Base-by-base conservation (phyloP, 164 flowering plant species). In the Taxillus chinensis region DNA sequence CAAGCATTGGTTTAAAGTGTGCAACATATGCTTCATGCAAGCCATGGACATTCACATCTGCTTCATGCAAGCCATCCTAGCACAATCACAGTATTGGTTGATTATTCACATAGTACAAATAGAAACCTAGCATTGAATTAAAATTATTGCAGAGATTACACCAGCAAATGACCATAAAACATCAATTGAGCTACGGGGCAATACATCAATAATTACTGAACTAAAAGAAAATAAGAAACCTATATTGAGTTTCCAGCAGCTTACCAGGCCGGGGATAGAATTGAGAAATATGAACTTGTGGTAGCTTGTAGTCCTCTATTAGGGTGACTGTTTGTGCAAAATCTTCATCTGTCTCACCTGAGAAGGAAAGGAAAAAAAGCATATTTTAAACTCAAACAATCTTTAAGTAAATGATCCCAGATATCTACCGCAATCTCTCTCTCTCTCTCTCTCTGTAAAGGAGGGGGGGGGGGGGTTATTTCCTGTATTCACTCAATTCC, bases 271-370 rank as follows among this genome's bases (percentile, higher is more conserved):
- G 81, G 55, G 99, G 97, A 75, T 91, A 93, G 73, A 93, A 93
- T 71, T 93, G 99, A 62, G 99, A 93, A 62, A 93, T 91, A 71
- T 93, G 99, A 75, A 91, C 97, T 66, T 93, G 99, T 51, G 99
- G 72, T 50, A 91, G 79, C 82, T 83, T 82, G 82, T 89, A 90
- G 46, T 87, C 89, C 72, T 85, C 76, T 45, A 93, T 73, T 16
- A 93, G 89, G 66, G 59, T 66, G 16, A 93, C 73, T 3, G 99
- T 90, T 72, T 83, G 71, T 56, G 86, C 71, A 82, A 93, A 93
- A 82, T 93, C 91, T 71, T 86, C 96, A 82, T 89, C 95, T 5
- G 96, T 91, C 78, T 93, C 99, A 74, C 99, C 99, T 93, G 88
- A 59, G 45, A 80, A 72, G 10, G 12, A 54, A 62, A 74, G 41